A percentile compares a stretch with the other conserved stretches of the same genome.
phyloP scores from a whole-genome alignment of 805 yeast species.

The Diddensiella santjacobensis region DNA sequence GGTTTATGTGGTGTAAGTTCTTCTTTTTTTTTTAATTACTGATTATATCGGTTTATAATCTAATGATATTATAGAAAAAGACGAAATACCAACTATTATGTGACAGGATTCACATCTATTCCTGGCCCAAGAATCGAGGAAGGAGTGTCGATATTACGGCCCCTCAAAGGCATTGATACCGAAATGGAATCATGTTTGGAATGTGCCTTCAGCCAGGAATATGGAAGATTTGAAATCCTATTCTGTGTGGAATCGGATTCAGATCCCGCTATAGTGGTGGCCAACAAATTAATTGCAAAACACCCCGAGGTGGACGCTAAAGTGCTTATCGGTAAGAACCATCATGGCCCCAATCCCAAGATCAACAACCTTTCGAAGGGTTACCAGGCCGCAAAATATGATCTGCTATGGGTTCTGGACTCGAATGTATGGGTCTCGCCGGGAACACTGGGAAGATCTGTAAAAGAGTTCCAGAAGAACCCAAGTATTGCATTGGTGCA shows the following conservation, averaged over 20 bases:
- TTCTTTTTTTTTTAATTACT: too few species aligned
- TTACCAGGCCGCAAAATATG: constrained; percentile 60
- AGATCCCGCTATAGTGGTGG: constrained; percentile 66
- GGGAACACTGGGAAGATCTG: constrained; percentile 62
- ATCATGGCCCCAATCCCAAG: constrained; percentile 83
- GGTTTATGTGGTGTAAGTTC: background rate
- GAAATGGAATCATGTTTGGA: constrained; percentile 65
- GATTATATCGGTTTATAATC: background rate
- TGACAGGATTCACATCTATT: background rate
- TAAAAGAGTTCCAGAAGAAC: constrained; percentile 41
- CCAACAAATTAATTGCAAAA: constrained; percentile 44
- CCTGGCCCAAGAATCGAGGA: constrained; percentile 18
- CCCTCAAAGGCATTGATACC: constrained; percentile 80
- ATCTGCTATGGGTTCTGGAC: constrained; percentile 80
- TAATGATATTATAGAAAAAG: background rate
- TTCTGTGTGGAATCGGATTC: constrained; percentile 64
- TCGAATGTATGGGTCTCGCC: constrained; percentile 77
- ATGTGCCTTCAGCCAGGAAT: constrained; percentile 63
- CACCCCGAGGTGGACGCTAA: constrained; percentile 58
- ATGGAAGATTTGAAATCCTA: constrained; percentile 67
- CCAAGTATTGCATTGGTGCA: constrained; percentile 60
- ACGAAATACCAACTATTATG: background rate
- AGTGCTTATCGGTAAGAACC: constrained; percentile 48
- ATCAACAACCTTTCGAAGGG: constrained; percentile 86
- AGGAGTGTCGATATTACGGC: constrained; percentile 76